These are phyloP conservation scores for Kondoa subrosea DNA, from an alignment of 768 basidiomycete species.

Conservation along the genomic window DNA sequence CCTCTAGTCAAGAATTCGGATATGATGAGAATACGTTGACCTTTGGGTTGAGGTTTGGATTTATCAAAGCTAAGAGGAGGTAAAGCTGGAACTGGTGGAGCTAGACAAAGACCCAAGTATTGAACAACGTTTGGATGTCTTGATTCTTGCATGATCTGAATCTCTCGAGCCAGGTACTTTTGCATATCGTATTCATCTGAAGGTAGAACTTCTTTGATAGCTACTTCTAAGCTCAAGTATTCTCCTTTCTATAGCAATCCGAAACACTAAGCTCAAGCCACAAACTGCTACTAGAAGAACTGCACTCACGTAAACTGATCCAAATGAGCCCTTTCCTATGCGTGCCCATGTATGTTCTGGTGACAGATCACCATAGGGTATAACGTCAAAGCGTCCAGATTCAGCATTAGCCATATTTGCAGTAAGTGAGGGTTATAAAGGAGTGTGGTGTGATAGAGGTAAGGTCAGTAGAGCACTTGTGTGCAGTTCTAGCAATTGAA, in stretches of 20 bases:
- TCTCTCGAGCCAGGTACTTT: conserved; percentile 98
- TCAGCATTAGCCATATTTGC: background rate
- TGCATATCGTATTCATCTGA: conserved; percentile 75
- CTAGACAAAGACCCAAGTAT: conserved; percentile 73
- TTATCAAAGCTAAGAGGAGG: background rate
- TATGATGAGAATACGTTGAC: conserved; percentile 78
- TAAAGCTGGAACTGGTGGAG: conserved; percentile 41
- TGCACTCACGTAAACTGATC: background rate
- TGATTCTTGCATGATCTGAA: conserved; percentile 89
- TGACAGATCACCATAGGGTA: conserved; percentile 20
- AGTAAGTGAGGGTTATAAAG: too few species aligned
- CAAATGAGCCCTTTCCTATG: background rate
- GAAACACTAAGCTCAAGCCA: background rate
- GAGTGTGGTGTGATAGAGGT: too few species aligned
- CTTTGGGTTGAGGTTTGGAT: conserved; percentile 26
- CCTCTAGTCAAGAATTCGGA: conserved; percentile 64
- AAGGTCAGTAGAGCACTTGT: too few species aligned
- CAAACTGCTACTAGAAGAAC: background rate
- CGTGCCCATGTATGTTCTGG: conserved; percentile 19
- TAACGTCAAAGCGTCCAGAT: conserved; percentile 12
- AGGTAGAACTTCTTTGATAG: conserved; percentile 88
- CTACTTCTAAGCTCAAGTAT: conserved; percentile 90
- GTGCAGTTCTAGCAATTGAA: too few species aligned
- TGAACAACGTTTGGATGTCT: conserved; percentile 84
- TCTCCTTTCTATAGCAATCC: conserved; percentile 38